Evolutionary conservation across 164 flowering plant genomes (phyloP), one percentile per base, ranked within the genome.

Genomic region (Akebia trifoliata): DNA sequence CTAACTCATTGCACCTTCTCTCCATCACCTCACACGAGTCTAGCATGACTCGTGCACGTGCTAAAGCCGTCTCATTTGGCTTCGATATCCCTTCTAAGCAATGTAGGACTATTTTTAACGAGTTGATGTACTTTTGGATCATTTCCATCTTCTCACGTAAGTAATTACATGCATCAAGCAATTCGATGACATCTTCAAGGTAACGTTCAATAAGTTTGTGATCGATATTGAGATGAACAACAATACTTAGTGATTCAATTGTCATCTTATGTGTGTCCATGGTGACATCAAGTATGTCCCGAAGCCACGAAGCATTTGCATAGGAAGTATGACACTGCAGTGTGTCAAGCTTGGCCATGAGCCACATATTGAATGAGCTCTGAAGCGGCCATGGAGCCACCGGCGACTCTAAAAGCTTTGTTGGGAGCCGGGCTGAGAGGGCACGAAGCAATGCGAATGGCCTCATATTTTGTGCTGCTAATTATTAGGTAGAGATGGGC

Each of bases 81-180:
- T 35, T 51, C 1, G 11, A 4, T n/a, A 5, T 46, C 11, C 60
- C 51, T 8, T 58, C 60, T 21, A 75, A 36, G 21, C 62, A 59
- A 36, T 66, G 73, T 4, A 58, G 8, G 1, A 61, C 73, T 1
- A 48, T 36, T 21, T 36, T 34, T 46, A 75, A 21, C 6, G 61
- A 62, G 0, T 66, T 44, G 4, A 57, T 24, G 49, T 71, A 75
- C 10, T 60, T 53, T 6, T 40, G 62, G 26, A 71, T 11, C 0
- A 22, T 34, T 12, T 57, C 78, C 18, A 54, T 56, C 40, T 42
- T 59, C 25, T 65, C 73, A 0, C 63, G 40, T 2, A 75, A 24
- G 1, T 43, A 15, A 25, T 69, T 71, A 51, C 75, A 75, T 9
- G 71, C 59, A 31, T 75, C 78, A 0, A 75, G 70, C 64, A 75